Base-by-base conservation (phyloP, 2,329 filamentous ascomycete genomes). In the Penicillium fuscoglaucum region DNA sequence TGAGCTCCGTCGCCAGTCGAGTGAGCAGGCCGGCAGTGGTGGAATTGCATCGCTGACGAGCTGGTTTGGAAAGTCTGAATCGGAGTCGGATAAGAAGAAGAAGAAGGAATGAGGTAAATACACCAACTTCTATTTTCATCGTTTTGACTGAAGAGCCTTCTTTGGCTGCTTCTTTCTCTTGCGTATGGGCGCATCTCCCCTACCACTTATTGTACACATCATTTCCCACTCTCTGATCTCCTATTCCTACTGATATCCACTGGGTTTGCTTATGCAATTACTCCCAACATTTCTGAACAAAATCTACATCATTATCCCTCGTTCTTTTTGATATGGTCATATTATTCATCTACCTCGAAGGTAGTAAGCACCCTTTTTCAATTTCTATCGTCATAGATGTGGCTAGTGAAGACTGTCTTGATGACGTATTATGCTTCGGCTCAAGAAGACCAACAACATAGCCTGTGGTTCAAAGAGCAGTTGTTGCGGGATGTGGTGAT, bases 1-100 rank as follows among this genome's bases (percentile, higher is more conserved):
- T 45, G 69, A 72, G 62, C 58, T 68, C 44, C 71, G 68, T 29
- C 61, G 55, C n/a, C 50, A 48, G 43, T 39, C 50, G 10, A 51
- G 52, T 19, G 57, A 64, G 17, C 26, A 55, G 47, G 19, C 21
- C 5, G 48, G 41, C 40, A 43, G 45, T 12, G 56, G 52, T 31
- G 29, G 35, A 19, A 48, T 58, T 21, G 21, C 37, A 21, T 53
- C 53, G 12, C 45, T 60, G 29, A 61, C 58, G 15, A 47, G 46
- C 39, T 66, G 59, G 62, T 56, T 60, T 40, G 55, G 60, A 21
- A 45, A 47, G 48, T 46, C 59, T 56, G 39, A 37, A 29, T 57
- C 58, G n/a, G 60, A 41, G 7, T 41, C 49, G 15, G 59, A 59
- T 12, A 64, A 62, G 51, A 55, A 64, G 24, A 55, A 64, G 24